Percentiles rank a stretch among this genome's conserved stretches.
Conservation (phyloP, 176 grass and related monocot species). For the Aegilops sharonensis region DNA sequence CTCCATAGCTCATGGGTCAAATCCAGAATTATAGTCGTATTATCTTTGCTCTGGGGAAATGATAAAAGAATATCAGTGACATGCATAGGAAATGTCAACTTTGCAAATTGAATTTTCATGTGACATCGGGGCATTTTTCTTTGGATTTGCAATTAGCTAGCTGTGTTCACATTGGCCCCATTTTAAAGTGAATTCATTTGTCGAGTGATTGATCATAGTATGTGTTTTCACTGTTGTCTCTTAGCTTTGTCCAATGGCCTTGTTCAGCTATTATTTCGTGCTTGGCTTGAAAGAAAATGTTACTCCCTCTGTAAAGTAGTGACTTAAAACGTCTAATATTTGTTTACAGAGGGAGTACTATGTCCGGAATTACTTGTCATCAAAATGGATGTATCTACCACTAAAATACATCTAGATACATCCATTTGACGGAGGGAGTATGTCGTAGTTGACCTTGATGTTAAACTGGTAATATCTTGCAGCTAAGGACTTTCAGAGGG, state of each 20-base stretch:
- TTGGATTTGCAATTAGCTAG: background rate
- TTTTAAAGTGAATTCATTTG: background rate
- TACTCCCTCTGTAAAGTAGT: too few species aligned
- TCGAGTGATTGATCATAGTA: background rate
- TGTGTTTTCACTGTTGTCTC: background rate
- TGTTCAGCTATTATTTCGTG: background rate
- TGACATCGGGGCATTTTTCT: background rate
- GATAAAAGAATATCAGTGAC: background rate
- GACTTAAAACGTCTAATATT: too few species aligned
- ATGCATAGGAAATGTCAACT: constrained; percentile 2
- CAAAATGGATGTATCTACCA: too few species aligned
- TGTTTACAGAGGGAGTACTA: too few species aligned
- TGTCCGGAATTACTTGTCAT: too few species aligned
- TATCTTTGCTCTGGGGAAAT: background rate
- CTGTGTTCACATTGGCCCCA: background rate
- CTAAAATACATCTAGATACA: too few species aligned
- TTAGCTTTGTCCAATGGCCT: background rate
- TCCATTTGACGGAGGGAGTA: background rate
- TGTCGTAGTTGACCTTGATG: background rate
- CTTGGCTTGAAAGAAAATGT: background rate
- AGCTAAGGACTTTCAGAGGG: constrained; percentile 96
- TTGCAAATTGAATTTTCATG: constrained; percentile 5
- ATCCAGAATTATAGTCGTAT: background rate
- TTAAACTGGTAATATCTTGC: constrained; percentile 29
- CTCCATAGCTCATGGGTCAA: background rate